A percentile compares a stretch with the other conserved stretches of the same genome.
Evolutionary conservation across 352 stramenopile genomes (phyloP).

Genomic region (Lagenidium sp.): DNA sequence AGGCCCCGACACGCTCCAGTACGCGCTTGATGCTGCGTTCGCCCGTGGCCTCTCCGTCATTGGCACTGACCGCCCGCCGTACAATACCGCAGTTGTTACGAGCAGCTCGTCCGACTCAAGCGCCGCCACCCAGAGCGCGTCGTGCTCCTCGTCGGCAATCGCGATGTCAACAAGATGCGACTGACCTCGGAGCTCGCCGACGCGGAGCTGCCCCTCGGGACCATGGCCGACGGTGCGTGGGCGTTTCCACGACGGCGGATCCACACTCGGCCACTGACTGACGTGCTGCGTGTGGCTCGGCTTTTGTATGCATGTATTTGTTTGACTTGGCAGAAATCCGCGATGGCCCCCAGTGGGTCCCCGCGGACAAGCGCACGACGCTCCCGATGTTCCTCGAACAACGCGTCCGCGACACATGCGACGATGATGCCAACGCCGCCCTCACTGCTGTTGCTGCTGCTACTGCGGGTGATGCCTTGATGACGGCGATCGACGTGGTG

Average conservation of each 20-base stretch:
- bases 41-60: too few relatives aligned
- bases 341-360: constrained; percentile 63
- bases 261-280: too few relatives aligned
- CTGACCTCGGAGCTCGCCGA: constrained; percentile 82
- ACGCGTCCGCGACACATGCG: too few relatives aligned
- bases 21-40: too few relatives aligned
- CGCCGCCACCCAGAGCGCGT: constrained; percentile 81
- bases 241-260: neutral
- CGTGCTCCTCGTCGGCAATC: constrained; percentile 89
- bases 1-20: constrained; percentile 75
- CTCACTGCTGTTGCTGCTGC: too few relatives aligned
- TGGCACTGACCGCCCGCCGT: too few relatives aligned
- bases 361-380: constrained; percentile 37
- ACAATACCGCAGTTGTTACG: constrained; percentile 55
- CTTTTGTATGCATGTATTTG: too few relatives aligned
- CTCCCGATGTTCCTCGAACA: constrained; percentile 35
- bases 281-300: too few relatives aligned
- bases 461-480: too few relatives aligned
- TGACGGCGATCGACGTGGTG: constrained; percentile 15
- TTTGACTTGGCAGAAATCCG: constrained; percentile 60
- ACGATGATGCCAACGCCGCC: too few relatives aligned
- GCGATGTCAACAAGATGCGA: constrained; percentile 92
- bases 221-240: constrained; percentile 44
- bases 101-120: constrained; percentile 83
- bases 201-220: constrained; percentile 47